These are phyloP conservation scores for Wickerhamiella azyma DNA, from an alignment of 805 yeast genomes.

Conservation along the genomic window DNA sequence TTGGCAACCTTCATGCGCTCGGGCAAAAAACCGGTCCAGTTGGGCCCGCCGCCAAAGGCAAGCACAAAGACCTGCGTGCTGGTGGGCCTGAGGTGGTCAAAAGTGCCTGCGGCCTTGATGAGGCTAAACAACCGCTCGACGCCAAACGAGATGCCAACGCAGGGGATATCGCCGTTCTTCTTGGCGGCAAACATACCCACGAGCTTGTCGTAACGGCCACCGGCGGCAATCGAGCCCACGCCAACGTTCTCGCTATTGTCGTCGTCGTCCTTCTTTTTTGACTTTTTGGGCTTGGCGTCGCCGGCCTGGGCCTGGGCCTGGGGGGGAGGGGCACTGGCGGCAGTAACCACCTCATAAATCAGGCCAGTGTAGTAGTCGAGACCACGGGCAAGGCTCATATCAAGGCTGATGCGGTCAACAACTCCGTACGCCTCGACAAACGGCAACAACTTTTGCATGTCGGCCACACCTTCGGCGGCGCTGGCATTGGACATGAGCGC, in stretches of 20 bases:
- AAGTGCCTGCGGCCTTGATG: conserved; percentile 60
- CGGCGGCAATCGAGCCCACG: conserved; percentile 96
- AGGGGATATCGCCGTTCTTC: conserved; percentile 69
- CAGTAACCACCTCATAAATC: conserved; percentile 91
- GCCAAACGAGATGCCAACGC: conserved; percentile 96
- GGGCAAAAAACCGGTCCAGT: conserved; percentile 81
- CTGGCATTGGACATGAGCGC: conserved; percentile 47
- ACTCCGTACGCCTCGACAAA: conserved; percentile 78
- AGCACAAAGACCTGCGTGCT: conserved; percentile 88
- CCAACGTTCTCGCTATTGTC: conserved; percentile 96
- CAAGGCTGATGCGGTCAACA: conserved; percentile 48
- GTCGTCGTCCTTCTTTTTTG: conserved; percentile 47
- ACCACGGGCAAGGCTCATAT: conserved; percentile 92
- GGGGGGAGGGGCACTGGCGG: conserved; percentile 89
- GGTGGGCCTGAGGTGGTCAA: conserved; percentile 58
- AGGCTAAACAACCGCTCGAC: conserved; percentile 89
- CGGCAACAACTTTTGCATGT: conserved; percentile 59
- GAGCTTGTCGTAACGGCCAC: conserved; percentile 93
- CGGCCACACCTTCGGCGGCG: conserved; percentile 70
- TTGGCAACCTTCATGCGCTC: conserved; percentile 86
- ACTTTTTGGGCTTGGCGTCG: conserved; percentile 21
- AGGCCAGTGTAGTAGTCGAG: conserved; percentile 95
- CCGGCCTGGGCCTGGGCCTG: conserved; percentile 51
- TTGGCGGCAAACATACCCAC: conserved; percentile 94
- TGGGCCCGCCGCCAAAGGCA: conserved; percentile 98